Evolutionary conservation across 352 stramenopile species (phyloP).

Genomic region (Phytophthora kernoviae): DNA sequence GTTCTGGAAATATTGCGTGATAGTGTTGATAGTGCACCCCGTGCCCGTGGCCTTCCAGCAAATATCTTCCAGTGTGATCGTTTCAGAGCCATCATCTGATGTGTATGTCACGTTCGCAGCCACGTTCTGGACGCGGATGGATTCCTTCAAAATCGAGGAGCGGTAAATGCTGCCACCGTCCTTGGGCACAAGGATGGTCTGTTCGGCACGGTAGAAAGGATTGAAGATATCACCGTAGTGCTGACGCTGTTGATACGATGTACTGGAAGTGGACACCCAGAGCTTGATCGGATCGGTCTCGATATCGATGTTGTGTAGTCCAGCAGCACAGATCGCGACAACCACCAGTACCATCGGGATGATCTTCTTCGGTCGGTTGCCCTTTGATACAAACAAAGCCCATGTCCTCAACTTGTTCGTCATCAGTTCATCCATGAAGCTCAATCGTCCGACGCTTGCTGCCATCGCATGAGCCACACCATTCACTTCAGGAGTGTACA

Average conservation of each 20-base stretch:
- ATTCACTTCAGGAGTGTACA: conserved; percentile 26
- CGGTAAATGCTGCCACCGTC: conserved; percentile 62
- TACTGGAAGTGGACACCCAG: conserved; percentile 65
- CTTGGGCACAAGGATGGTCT: conserved; percentile 70
- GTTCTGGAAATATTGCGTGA: conserved; percentile 77
- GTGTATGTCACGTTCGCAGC: conserved; percentile 45
- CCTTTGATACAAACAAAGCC: conserved; percentile 45
- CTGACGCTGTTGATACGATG: conserved; percentile 58
- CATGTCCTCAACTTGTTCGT: conserved; percentile 45
- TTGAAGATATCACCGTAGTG: conserved; percentile 69
- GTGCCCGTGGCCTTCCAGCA: conserved; percentile 73
- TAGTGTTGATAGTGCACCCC: conserved; percentile 57
- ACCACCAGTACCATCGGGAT: conserved; percentile 46
- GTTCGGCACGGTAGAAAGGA: conserved; percentile 75
- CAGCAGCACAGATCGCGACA: conserved; percentile 37
- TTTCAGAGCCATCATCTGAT: conserved; percentile 24
- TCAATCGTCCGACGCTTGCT: conserved; percentile 29
- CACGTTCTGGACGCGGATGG: conserved; percentile 55
- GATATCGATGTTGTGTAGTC: conserved; percentile 52
- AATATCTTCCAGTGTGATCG: conserved; percentile 52
- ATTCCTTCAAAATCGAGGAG: conserved; percentile 52
- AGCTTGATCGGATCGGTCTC: conserved; percentile 70
- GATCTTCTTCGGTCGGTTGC: conserved; percentile 43
- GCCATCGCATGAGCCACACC: conserved; percentile 29
- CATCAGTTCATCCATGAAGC: conserved; percentile 51